Evolutionary conservation across 1,284 basidiomycete genomes (phyloP).

Genomic region (Tilletia walkeri): DNA sequence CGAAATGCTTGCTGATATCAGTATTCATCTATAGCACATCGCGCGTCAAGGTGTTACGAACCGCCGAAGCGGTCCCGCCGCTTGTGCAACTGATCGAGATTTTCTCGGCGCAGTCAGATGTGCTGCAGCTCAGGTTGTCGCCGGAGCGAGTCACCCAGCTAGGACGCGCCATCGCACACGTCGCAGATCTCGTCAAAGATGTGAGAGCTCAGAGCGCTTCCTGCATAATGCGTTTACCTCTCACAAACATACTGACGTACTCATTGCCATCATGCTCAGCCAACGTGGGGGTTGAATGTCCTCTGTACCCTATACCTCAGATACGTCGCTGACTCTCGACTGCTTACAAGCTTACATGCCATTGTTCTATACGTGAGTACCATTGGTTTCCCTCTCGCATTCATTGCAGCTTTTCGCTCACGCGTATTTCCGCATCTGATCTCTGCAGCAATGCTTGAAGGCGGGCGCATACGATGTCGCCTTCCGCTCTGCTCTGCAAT

Average conservation of each 20-base stretch:
- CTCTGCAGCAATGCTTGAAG: slow-evolving; percentile 15
- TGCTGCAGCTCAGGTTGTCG: background rate
- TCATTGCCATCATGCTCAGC: background rate
- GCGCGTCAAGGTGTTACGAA: slow-evolving; percentile 14
- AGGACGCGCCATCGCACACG: background rate
- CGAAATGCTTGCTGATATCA: background rate
- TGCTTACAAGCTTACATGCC: background rate
- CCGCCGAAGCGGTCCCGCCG: slow-evolving; percentile 22
- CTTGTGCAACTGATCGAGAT: slow-evolving; percentile 15
- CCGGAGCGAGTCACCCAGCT: slow-evolving; percentile 3
- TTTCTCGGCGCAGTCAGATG: background rate
- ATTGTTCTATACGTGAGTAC: slow-evolving; percentile 3
- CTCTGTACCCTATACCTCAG: background rate
- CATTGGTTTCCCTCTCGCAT: background rate
- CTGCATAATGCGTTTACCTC: background rate
- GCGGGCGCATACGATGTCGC: slow-evolving; percentile 20
- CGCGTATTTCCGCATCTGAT: no score
- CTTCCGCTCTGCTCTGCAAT: slow-evolving; percentile 6
- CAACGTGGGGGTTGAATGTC: background rate
- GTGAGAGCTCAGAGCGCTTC: background rate
- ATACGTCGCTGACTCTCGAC: background rate
- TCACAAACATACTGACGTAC: no score
- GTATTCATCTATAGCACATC: background rate
- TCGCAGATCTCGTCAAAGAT: slow-evolving; percentile 2
- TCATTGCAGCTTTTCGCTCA: background rate